phyloP scores from a whole-genome alignment of 495 filamentous ascomycete genomes.

The Xylaria acuta region DNA sequence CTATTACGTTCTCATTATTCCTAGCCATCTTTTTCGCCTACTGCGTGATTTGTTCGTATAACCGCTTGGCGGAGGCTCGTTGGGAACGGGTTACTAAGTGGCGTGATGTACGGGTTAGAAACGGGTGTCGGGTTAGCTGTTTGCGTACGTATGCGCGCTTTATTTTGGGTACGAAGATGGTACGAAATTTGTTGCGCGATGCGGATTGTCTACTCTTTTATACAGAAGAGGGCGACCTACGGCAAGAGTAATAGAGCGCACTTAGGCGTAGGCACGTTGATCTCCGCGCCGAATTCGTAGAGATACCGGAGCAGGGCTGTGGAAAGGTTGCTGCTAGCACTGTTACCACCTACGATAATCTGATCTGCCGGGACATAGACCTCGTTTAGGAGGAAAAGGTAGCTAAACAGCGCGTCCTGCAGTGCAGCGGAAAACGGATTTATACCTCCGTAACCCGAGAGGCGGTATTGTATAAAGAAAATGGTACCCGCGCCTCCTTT shows the following conservation, averaged over 20 bases:
- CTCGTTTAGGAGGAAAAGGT: conserved; percentile 45
- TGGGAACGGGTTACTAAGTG: conserved; percentile 28
- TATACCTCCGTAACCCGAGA: conserved; percentile 37
- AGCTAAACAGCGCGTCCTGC: conserved; percentile 53
- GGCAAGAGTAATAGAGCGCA: conserved; percentile 29
- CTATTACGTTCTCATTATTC: conserved; percentile 14
- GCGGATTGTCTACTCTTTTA: neutral
- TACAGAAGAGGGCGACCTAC: conserved; percentile 28
- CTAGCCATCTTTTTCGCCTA: conserved; percentile 28
- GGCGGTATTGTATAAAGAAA: conserved; percentile 47
- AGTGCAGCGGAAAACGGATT: conserved; percentile 52
- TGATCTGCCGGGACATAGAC: conserved; percentile 35
- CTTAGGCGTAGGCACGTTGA: conserved; percentile 14
- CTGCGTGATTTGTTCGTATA: conserved; percentile 8
- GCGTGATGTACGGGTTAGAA: conserved; percentile 28
- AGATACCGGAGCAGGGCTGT: conserved; percentile 48
- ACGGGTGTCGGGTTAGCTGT: neutral
- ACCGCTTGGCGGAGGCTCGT: conserved; percentile 24
- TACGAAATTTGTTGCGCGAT: conserved; percentile 24
- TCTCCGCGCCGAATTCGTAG: conserved; percentile 38
- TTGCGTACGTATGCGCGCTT: conserved; percentile 23
- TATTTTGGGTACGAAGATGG: conserved; percentile 24
- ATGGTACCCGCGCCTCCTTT: conserved; percentile 31
- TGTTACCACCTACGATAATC: conserved; percentile 36
- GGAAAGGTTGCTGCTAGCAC: conserved; percentile 33